Evolutionary conservation across 495 filamentous ascomycete species (phyloP), one percentile per base, ranked within the genome.

Genomic region (Penicillium angulare): DNA sequence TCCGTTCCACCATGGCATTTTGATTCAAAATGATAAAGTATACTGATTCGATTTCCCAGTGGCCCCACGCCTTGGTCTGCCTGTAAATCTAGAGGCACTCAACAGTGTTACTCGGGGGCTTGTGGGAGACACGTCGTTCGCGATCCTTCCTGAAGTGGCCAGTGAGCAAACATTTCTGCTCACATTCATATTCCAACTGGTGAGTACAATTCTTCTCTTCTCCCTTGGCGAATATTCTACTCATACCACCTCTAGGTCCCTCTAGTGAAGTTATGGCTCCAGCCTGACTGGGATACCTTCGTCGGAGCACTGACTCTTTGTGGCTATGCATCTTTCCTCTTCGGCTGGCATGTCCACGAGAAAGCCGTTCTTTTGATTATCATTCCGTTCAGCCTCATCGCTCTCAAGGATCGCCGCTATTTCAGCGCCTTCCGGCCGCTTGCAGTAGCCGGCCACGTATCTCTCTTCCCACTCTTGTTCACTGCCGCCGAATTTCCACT

Each of bases 341-440:
- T 97, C 51, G 92, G 93, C 43, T 98, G 93, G 93, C 93, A 98
- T 61, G 93, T 98, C 16, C 93, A 98, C 59, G 93, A 98, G 60
- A 98, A 98, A 62, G 93, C 93, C 6, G 88, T 98, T 24, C 83
- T 98, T 12, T 93, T 2, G 95, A 87, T 97, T 59, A 89, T 98
- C 58, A 88, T 97, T 48, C 93, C 93, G 0, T 97, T 98, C 77
- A 92, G 87, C 58, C 80, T 98, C 49, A 87, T 98, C 48, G 92
- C 93, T 3, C 83, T 98, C 38, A 90, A 86, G 66, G 92, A 97
- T 67, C 83, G 93, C 12, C 85, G 93, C 21, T 90, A 96, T 61
- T 85, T 97, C 43, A 86, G 89, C 52, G 93, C 93, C 5, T 98
- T 97, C 67, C 78, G 91, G 20, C 93, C 93, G 5, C 75, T 98